Evolutionary conservation across 1,139 yeast genomes (phyloP), one percentile per base, ranked within the genome.

Genomic region (Scheffersomyces segobiensis): DNA sequence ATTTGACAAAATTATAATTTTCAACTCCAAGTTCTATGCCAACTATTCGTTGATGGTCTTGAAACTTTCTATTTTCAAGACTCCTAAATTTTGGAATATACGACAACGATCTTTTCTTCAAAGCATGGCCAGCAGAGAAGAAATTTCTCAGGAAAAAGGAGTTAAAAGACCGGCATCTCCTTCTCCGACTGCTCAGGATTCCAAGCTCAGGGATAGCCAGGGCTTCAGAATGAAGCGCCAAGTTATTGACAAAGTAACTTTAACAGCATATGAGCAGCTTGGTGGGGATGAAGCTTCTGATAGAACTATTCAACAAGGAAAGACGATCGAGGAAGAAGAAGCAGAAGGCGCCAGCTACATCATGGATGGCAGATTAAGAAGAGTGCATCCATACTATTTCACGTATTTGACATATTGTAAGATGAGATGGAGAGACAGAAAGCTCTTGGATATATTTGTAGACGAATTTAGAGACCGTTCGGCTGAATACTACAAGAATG

Each of bases 381-480:
- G 89, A 61, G 91, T 95, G 1, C 82, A 87, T 1, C 98, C 99
- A 0, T 96, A 95, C 70, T 90, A 83, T 69, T 95, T 86, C 76
- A 93, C 97, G 0, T 93, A 95, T 69, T 79, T 91, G 71, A 95
- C 99, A 0, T 91, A 89, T 69, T 93, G 98, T 73, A 96, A 96
- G 71, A 77, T 84, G 69, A 81, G 99, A 66, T 96, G 99, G 99
- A 81, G 95, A 65, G 96, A 89, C 67, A 79, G 91, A 18, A 86
- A 86, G 49, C 74, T 96, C 54, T 65, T 92, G 20, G 98, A 95
- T 59, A 85, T 96, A 4, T 95, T 96, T 67, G 78, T 87, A 2
- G 81, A 83, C 48, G 99, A 96, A 71, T 96, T 96, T 68, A 79
- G 99, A 59, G 96, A 93, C 67, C 80, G 91, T 58, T 87, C 88